Conservation (phyloP, 768 basidiomycete genomes). For the Jaapia argillacea region DNA sequence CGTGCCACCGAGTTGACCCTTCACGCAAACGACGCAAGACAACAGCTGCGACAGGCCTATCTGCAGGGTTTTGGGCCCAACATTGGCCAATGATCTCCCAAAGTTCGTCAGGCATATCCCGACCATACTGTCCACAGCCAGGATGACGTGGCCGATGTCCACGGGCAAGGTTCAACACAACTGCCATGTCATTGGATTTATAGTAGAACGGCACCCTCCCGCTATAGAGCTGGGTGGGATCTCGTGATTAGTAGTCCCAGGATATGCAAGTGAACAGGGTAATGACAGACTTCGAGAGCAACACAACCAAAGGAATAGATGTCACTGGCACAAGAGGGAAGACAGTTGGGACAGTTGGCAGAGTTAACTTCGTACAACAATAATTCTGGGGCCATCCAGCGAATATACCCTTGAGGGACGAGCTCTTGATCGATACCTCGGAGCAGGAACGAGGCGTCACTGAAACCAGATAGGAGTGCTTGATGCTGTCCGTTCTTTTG, state of each 20-base stretch:
- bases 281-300: background rate
- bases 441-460: background rate
- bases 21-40: too few species aligned
- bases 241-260: too few species aligned
- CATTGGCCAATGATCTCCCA: background rate
- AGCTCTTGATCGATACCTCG: background rate
- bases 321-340: background rate
- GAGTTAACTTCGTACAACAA: background rate
- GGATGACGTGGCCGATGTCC: too few species aligned
- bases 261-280: too few species aligned
- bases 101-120: background rate
- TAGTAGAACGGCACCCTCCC: too few species aligned
- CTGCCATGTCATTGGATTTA: too few species aligned
- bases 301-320: constrained; percentile 1
- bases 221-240: too few species aligned
- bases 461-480: background rate
- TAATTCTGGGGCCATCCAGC: background rate
- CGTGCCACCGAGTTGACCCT: too few species aligned
- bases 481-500: background rate
- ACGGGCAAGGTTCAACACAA: too few species aligned
- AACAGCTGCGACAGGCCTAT: too few species aligned
- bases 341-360: background rate
- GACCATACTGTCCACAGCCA: too few species aligned
- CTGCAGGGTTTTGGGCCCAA: background rate
- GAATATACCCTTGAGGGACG: background rate